Evolutionary conservation across 768 basidiomycete genomes (phyloP).

Genomic region (Ramaria rubella): DNA sequence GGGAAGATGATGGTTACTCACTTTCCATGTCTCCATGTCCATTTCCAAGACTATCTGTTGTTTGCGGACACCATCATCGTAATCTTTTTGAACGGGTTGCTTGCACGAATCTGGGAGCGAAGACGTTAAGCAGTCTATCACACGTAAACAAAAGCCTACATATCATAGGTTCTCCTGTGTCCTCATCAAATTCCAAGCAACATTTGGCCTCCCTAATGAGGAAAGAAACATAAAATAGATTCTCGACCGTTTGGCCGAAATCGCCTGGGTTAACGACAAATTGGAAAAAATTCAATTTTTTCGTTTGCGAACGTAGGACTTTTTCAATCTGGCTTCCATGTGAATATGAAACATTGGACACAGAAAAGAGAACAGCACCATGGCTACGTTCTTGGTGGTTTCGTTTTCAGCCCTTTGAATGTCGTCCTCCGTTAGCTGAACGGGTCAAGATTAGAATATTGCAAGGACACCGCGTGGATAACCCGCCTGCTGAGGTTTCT

Average conservation of each 20-base stretch:
- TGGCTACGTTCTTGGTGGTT: constrained; percentile 78
- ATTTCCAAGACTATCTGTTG: constrained; percentile 89
- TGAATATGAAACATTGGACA: not conserved
- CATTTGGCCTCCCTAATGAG: constrained; percentile 81
- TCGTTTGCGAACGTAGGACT: constrained; percentile 43
- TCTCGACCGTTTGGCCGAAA: constrained; percentile 94
- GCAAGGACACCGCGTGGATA: not conserved
- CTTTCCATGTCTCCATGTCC: constrained; percentile 86
- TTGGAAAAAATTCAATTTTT: constrained; percentile 68
- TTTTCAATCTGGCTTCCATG: constrained; percentile 59
- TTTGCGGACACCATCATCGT: constrained; percentile 56
- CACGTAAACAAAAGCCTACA: constrained; percentile 41
- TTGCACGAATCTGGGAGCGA: constrained; percentile 50
- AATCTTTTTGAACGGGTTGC: constrained; percentile 57
- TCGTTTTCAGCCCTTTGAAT: constrained; percentile 81
- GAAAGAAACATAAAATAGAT: constrained; percentile 92
- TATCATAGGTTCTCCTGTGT: constrained; percentile 64
- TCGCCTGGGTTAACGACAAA: constrained; percentile 86
- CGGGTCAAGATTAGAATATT: not conserved
- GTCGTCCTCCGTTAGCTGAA: constrained; percentile 64
- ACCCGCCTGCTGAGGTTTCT: constrained; percentile 61
- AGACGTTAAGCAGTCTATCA: not conserved
- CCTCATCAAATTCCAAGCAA: constrained; percentile 57
- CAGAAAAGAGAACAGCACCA: constrained; percentile 37
- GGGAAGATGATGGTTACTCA: constrained; percentile 26